phyloP scores from a whole-genome alignment of 2,329 filamentous ascomycete species.

The Fusarium irregulare region DNA sequence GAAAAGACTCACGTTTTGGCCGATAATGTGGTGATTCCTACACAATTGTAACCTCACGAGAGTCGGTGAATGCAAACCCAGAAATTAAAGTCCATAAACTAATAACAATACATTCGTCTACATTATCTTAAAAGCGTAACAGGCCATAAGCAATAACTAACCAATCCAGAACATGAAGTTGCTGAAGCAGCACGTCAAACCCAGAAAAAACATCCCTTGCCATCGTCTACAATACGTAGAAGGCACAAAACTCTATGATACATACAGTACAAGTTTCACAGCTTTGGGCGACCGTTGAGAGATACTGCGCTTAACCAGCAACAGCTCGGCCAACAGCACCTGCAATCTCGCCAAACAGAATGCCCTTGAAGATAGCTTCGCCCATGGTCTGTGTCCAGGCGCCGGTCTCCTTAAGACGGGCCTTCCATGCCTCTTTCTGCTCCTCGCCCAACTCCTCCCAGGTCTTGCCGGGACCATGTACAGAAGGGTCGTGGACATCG shows the following conservation, averaged over 20 bases:
- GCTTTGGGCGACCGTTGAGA: neutral
- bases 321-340: conserved; percentile 68
- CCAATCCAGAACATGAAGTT: conserved; percentile 3
- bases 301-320: conserved; percentile 47
- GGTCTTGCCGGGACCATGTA: conserved; percentile 64
- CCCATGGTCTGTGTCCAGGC: conserved; percentile 85
- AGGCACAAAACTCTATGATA: conserved; percentile 18
- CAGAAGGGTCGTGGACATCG: conserved; percentile 59
- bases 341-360: conserved; percentile 80
- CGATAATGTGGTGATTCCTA: too few species aligned
- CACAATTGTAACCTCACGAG: neutral
- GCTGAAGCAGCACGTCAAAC: neutral
- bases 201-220: conserved; percentile 8
- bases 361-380: conserved; percentile 78
- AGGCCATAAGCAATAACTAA: neutral
- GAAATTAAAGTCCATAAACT: neutral
- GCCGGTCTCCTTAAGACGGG: conserved; percentile 74
- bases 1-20: too few species aligned
- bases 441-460: conserved; percentile 77
- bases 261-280: conserved; percentile 16
- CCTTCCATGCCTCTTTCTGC: conserved; percentile 76
- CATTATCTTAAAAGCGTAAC: conserved; percentile 14
- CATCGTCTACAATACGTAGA: conserved; percentile 20
- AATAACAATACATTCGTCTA: conserved; percentile 1
- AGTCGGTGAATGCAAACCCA: neutral